These are phyloP conservation scores for Veloboletus limbatus DNA, from an alignment of 1,284 basidiomycete genomes.

Conservation along the genomic window DNA sequence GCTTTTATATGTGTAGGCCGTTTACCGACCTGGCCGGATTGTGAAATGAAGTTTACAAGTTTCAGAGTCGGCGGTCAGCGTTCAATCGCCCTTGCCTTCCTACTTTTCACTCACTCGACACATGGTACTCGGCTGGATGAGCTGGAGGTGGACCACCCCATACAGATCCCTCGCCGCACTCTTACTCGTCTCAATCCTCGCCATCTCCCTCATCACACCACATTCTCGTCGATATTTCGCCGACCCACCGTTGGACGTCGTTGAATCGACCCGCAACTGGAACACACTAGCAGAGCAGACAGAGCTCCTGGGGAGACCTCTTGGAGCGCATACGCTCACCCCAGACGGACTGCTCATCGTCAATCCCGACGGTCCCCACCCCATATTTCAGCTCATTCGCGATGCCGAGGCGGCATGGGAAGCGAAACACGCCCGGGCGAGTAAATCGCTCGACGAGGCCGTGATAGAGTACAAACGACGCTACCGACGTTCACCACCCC, in stretches of 20 bases:
- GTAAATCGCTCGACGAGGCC: slow-evolving; percentile 43
- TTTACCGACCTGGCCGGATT: too few species aligned
- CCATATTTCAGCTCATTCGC: slow-evolving; percentile 44
- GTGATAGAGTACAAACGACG: slow-evolving; percentile 46
- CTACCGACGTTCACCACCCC: slow-evolving; percentile 48
- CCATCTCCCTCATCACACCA: not conserved
- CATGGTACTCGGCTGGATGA: too few species aligned
- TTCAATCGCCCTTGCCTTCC: too few species aligned
- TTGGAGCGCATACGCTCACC: slow-evolving; percentile 25
- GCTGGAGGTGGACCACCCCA: not conserved
- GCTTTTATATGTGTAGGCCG: too few species aligned
- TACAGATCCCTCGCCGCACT: not conserved
- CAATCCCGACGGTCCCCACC: slow-evolving; percentile 39
- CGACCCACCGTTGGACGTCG: not conserved
- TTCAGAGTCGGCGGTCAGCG: too few species aligned
- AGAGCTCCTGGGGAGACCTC: not conserved
- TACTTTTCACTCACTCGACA: too few species aligned
- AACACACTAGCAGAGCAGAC: too few species aligned
- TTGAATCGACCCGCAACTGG: not conserved
- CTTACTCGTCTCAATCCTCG: not conserved
- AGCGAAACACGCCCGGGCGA: slow-evolving; percentile 41
- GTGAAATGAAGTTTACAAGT: too few species aligned
- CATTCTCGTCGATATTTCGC: not conserved
- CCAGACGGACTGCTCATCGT: slow-evolving; percentile 32
- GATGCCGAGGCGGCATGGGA: slow-evolving; percentile 42